Conservation (phyloP, 768 basidiomycete species). For the Auricularia sp. region DNA sequence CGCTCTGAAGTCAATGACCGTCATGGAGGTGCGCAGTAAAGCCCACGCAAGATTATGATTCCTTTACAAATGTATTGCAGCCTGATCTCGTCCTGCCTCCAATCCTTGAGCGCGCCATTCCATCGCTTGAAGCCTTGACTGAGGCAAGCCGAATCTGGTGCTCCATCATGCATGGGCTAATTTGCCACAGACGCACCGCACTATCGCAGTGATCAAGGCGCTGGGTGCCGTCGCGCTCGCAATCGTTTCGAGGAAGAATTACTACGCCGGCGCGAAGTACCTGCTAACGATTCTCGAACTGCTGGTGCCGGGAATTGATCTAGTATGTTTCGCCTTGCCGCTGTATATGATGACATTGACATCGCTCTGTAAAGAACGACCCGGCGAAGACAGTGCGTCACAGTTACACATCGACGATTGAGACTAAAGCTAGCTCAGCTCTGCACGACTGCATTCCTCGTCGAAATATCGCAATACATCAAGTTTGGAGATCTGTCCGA, state of each 20-base stretch:
- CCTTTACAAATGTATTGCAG: background rate
- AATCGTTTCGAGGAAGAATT: slow-evolving; percentile 67
- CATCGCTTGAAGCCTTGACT: slow-evolving; percentile 79
- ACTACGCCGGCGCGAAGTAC: slow-evolving; percentile 75
- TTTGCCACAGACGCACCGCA: slow-evolving; percentile 60
- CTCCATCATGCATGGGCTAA: slow-evolving; percentile 5
- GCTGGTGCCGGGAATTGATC: slow-evolving; percentile 77
- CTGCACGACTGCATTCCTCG: slow-evolving; percentile 66
- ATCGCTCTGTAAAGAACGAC: slow-evolving; percentile 40
- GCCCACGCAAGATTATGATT: background rate
- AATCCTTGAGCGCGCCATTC: slow-evolving; percentile 73
- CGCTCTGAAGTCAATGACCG: slow-evolving; percentile 70
- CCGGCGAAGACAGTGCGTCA: slow-evolving; percentile 58
- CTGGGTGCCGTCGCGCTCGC: slow-evolving; percentile 73
- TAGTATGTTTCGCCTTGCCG: slow-evolving; percentile 35
- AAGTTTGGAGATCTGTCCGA: slow-evolving; percentile 56
- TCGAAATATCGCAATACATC: slow-evolving; percentile 66
- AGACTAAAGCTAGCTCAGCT: slow-evolving; percentile 46
- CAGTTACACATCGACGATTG: slow-evolving; percentile 9
- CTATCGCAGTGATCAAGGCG: slow-evolving; percentile 77
- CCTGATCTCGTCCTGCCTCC: slow-evolving; percentile 78
- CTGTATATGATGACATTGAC: slow-evolving; percentile 5
- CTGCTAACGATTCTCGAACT: slow-evolving; percentile 72
- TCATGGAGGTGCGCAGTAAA: slow-evolving; percentile 41
- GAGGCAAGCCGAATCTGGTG: slow-evolving; percentile 40